These are phyloP conservation scores for Austroboletus niveus DNA, from an alignment of 1,284 basidiomycete genomes.

Conservation along the genomic window DNA sequence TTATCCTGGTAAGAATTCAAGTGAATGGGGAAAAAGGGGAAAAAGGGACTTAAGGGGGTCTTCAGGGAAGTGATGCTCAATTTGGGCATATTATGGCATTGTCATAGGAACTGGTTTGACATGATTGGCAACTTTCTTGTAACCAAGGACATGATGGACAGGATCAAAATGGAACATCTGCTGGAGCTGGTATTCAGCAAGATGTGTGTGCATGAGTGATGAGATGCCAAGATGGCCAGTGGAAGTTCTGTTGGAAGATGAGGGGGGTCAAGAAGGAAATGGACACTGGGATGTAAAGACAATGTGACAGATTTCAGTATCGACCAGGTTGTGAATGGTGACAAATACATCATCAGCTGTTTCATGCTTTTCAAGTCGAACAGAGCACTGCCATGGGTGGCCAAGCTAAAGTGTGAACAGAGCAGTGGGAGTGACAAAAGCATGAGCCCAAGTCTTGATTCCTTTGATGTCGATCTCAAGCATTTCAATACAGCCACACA, in stretches of 20 bases:
- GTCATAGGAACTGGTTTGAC: constrained; percentile 14
- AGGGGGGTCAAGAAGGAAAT: no score
- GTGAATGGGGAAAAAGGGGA: neutral
- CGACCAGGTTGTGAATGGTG: constrained; percentile 5
- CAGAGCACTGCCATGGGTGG: constrained; percentile 17
- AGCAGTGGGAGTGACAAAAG: constrained; percentile 15
- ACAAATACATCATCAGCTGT: constrained; percentile 2
- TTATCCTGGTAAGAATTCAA: neutral
- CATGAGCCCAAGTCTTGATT: constrained; percentile 13
- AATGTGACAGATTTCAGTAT: neutral
- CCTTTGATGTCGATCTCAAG: constrained; percentile 10
- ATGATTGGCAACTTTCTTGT: neutral
- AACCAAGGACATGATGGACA: neutral
- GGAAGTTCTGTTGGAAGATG: no score
- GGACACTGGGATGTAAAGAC: neutral
- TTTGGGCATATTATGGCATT: constrained; percentile 9
- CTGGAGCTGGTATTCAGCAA: neutral
- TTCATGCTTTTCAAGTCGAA: neutral
- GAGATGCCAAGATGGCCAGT: no score
- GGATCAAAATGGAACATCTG: neutral
- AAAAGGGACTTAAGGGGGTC: neutral
- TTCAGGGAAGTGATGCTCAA: constrained; percentile 7
- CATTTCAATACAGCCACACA: constrained; percentile 10
- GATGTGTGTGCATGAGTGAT: neutral
- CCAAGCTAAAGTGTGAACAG: constrained; percentile 18